Conservation (phyloP, 2,329 filamentous ascomycete species). For the Cercospora sp. region DNA sequence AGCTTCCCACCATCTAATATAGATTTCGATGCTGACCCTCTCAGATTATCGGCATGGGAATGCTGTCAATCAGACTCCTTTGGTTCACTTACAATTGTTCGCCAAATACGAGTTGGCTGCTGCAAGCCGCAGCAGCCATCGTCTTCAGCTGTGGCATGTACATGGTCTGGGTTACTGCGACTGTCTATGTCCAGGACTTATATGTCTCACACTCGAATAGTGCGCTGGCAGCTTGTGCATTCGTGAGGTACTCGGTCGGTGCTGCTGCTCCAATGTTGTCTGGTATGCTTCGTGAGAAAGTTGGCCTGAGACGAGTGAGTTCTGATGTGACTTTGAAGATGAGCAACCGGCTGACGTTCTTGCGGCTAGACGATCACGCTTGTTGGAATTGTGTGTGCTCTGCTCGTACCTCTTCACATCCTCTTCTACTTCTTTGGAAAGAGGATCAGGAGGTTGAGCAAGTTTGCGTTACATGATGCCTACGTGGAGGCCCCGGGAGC, state of each 20-base stretch:
- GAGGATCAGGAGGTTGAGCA: conserved; percentile 18
- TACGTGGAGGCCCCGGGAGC: not conserved
- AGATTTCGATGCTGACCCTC: too few species aligned
- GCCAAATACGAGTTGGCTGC: not conserved
- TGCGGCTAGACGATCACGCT: not conserved
- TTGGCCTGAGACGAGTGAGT: conserved; percentile 15
- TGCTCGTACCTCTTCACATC: conserved; percentile 17
- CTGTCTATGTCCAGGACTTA: conserved; percentile 21
- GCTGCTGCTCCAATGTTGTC: conserved; percentile 17
- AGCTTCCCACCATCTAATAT: too few species aligned
- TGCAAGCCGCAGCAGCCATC: conserved; percentile 13
- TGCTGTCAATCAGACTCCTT: conserved; percentile 13
- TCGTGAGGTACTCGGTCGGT: conserved; percentile 18
- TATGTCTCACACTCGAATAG: conserved; percentile 21
- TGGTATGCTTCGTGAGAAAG: conserved; percentile 7
- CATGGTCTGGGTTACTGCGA: conserved; percentile 21
- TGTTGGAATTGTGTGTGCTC: conserved; percentile 12
- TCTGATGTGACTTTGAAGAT: too few species aligned
- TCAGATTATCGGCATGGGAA: conserved; percentile 19
- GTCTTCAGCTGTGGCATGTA: conserved; percentile 19
- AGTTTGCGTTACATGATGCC: conserved; percentile 17
- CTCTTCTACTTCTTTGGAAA: conserved; percentile 21
- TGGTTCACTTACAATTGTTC: conserved; percentile 15
- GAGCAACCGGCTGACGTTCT: too few species aligned
- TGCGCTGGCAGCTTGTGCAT: conserved; percentile 19